Conservation (phyloP, 352 stramenopile species). For the Globisporangium orthogonon region DNA sequence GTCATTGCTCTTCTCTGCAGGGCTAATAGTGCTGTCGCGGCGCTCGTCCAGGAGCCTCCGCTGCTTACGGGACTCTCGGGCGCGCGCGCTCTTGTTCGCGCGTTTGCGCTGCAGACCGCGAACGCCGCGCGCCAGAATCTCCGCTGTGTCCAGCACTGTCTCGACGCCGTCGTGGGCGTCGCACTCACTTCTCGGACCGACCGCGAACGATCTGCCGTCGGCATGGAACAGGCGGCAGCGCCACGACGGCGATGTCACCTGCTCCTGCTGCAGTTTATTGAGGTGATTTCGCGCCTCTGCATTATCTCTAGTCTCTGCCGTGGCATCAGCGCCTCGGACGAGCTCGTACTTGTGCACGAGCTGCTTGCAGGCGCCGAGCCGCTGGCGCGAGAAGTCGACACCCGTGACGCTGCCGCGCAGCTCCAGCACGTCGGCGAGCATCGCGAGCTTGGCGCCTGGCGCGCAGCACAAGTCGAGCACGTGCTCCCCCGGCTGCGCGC, state of each 20-base stretch:
- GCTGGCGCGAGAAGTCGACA: constrained; percentile 84
- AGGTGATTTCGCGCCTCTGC: background rate
- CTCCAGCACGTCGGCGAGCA: constrained; percentile 82
- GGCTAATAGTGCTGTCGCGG: background rate
- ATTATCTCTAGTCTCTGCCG: background rate
- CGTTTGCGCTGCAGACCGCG: constrained; percentile 63
- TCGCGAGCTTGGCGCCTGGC: constrained; percentile 90
- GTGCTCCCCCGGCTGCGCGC: constrained; percentile 61
- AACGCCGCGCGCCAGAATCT: constrained; percentile 37
- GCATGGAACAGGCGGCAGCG: constrained; percentile 72
- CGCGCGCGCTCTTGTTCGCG: constrained; percentile 88
- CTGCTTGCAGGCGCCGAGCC: constrained; percentile 83
- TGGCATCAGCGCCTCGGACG: constrained; percentile 16
- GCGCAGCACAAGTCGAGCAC: constrained; percentile 94
- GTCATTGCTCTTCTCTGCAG: constrained; percentile 3
- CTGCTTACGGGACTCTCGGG: constrained; percentile 36
- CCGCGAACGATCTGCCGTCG: constrained; percentile 67
- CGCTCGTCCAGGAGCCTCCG: constrained; percentile 20
- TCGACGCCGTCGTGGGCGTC: constrained; percentile 29
- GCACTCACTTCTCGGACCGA: constrained; percentile 47
- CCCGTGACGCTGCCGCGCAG: constrained; percentile 59
- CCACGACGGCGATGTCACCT: constrained; percentile 19
- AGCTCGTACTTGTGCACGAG: constrained; percentile 93
- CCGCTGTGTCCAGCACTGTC: constrained; percentile 58
- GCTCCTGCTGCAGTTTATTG: no score